Base-by-base conservation (phyloP, 495 filamentous ascomycete species). In the Amorphotheca resinae region DNA sequence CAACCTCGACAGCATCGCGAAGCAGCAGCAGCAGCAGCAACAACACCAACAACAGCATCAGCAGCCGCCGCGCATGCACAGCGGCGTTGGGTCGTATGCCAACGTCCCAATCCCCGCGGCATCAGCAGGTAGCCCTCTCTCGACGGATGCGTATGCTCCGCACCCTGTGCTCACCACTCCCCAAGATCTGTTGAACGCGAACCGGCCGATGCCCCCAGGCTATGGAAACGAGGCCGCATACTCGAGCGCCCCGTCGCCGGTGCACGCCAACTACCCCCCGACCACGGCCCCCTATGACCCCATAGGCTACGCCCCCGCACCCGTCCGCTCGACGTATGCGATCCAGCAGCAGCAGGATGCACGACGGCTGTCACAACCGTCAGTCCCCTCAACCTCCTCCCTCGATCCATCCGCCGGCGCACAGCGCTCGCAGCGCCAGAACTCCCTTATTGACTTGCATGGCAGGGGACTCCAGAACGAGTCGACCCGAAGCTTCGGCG, bases 351-450 rank as follows among this genome's bases (percentile, higher is more conserved):
- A 73, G 31, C 77, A 84, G 41, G 71, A 73, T 56, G 61, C 68
- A 44, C 79, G 89, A 61, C 80, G 87, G 58, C 80, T 87, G 54
- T 93, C 88, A 41, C 84, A 93, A 63, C 77, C 85, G 83, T 93
- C 78, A 83, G 82, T 84, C 68, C 65, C 69, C 52, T 73, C 75
- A 50, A 63, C 43, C 47, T 59, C 66, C 49, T 61, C 67, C 53
- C 60, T 65, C 56, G 59, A 59, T 53, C 51, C 62, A 45, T 38
- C 50, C 32, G 56, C 54, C 44, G 57, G 57, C 34, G 57, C 62
- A 20, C 47, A 59, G 46, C 65, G 65, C 44, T 56, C 62, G 34
- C 68, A 68, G 42, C 66, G 68, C 41, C 64, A 68, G 57, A 72
- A 64, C 56, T 70, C 72, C 45, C 58, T 72, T 50, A 68, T 79